Evolutionary conservation across 1,284 basidiomycete species (phyloP).

Genomic region (Cystobasidiaceae sp.): DNA sequence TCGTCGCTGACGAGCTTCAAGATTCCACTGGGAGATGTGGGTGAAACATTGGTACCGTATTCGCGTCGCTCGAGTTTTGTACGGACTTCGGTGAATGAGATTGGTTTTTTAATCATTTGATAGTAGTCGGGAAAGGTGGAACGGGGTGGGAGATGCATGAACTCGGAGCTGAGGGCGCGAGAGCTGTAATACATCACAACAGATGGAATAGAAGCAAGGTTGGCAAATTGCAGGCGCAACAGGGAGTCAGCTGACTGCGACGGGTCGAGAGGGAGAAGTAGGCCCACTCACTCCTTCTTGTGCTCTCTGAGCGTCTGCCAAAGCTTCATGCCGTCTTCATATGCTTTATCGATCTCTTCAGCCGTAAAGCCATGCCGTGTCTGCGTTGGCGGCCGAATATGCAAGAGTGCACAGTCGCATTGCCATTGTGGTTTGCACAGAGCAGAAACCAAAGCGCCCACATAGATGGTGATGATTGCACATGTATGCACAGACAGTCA

Average conservation of each 20-base stretch:
- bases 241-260: neutral
- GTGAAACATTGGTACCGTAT: neutral
- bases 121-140: slow-evolving; percentile 29
- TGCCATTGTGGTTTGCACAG: no score
- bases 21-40: neutral
- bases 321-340: slow-evolving; percentile 6
- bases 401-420: no score
- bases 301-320: neutral
- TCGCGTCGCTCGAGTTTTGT: slow-evolving; percentile 17
- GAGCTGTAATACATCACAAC: neutral
- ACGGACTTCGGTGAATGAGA: slow-evolving; percentile 26
- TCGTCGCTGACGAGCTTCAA: slow-evolving; percentile 11
- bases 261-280: neutral
- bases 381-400: no score
- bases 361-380: neutral
- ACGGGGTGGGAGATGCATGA: slow-evolving; percentile 27
- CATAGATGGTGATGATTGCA: no score
- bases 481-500: no score
- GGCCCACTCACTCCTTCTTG: slow-evolving; percentile 5
- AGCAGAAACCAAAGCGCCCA: no score
- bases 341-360: slow-evolving; percentile 14
- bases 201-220: neutral
- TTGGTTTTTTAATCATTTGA: slow-evolving; percentile 21
- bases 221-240: neutral
- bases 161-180: slow-evolving; percentile 7